Percentiles rank a stretch among this genome's conserved stretches.
phyloP scores from a whole-genome alignment of 2,329 filamentous ascomycete genomes.

The Huntiella bhutanensis region DNA sequence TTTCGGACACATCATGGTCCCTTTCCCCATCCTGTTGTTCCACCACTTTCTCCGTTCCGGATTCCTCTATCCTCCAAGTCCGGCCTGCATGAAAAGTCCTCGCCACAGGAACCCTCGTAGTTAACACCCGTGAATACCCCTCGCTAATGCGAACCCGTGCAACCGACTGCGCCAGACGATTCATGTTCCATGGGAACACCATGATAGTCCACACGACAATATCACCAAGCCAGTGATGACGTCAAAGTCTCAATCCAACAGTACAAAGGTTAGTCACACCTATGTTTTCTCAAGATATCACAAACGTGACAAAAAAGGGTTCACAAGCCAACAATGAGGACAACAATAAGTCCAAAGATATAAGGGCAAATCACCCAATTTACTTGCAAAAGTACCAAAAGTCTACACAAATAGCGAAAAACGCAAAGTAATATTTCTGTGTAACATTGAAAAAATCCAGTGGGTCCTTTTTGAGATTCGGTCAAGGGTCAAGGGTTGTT shows the following conservation, averaged over 20 bases:
- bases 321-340: slow-evolving; percentile 2
- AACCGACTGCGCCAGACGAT: slow-evolving; percentile 3
- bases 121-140: background rate
- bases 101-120: background rate
- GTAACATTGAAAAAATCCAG: too few relatives aligned
- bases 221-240: background rate
- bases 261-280: too few relatives aligned
- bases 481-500: too few relatives aligned
- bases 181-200: background rate
- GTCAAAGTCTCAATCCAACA: too few relatives aligned
- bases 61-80: background rate
- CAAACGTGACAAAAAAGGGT: background rate
- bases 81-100: slow-evolving; percentile 2
- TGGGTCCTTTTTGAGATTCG: too few relatives aligned
- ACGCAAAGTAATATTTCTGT: too few relatives aligned
- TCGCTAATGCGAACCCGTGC: background rate
- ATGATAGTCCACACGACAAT: background rate
- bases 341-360: background rate
- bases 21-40: background rate
- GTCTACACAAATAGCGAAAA: too few relatives aligned
- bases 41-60: background rate
- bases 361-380: background rate
- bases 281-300: background rate
- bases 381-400: too few relatives aligned
- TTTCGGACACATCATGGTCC: background rate